Evolutionary conservation across 2,329 filamentous ascomycete genomes (phyloP).

Genomic region (Colletotrichum trifolii): DNA sequence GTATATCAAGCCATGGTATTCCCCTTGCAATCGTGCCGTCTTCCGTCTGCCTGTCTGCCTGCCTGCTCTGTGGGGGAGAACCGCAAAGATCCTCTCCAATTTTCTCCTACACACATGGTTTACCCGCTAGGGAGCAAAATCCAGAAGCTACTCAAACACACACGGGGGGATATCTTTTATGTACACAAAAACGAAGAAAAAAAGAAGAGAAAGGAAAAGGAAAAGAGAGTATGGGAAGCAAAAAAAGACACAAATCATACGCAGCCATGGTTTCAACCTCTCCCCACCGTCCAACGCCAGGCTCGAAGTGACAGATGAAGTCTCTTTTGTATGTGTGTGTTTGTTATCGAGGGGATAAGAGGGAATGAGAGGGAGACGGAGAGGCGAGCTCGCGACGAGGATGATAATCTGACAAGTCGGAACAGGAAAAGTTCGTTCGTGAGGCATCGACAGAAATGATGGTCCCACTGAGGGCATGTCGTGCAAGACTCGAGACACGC

Average conservation of each 20-base stretch:
- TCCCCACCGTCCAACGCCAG: conserved; percentile 7
- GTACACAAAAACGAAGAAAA: not conserved
- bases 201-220: too few relatives aligned
- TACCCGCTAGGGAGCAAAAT: too few relatives aligned
- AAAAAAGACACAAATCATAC: not conserved
- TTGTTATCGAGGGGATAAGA: not conserved
- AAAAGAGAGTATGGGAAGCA: too few relatives aligned
- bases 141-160: not conserved
- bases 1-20: too few relatives aligned
- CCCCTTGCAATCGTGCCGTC: too few relatives aligned
- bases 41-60: too few relatives aligned
- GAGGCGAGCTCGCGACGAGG: not conserved
- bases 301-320: not conserved
- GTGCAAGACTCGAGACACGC: conserved; percentile 7
- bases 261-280: conserved; percentile 7
- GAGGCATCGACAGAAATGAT: not conserved
- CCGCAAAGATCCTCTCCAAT: too few relatives aligned
- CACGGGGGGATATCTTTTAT: conserved; percentile 17
- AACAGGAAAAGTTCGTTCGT: not conserved
- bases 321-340: too few relatives aligned
- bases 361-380: not conserved
- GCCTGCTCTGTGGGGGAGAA: too few relatives aligned
- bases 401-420: not conserved
- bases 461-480: not conserved
- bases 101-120: too few relatives aligned